phyloP scores from a whole-genome alignment of 1,139 yeast genomes.

The Tardiomyces blankii region DNA sequence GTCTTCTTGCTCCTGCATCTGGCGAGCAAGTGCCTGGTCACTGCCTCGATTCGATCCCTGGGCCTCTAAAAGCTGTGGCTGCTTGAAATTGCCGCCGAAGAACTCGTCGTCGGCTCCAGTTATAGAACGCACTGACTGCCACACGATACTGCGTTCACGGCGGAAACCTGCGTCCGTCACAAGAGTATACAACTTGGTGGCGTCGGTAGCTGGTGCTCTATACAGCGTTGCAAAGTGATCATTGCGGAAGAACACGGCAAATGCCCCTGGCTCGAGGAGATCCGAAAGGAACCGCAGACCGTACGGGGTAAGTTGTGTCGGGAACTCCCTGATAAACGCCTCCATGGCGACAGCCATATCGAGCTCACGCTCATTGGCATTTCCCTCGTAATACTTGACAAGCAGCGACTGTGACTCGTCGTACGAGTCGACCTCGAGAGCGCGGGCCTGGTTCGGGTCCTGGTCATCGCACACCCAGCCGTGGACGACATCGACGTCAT shows the following conservation, averaged over 20 bases:
- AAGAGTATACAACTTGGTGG: constrained; percentile 41
- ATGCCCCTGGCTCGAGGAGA: constrained; percentile 35
- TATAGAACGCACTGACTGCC: constrained; percentile 65
- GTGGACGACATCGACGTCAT: constrained; percentile 36
- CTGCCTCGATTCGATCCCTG: constrained; percentile 1
- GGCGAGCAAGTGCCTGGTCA: constrained; percentile 39
- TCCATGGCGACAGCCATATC: constrained; percentile 12
- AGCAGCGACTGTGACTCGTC: constrained; percentile 35
- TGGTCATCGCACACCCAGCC: constrained; percentile 38
- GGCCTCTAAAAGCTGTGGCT: not conserved
- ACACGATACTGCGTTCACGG: constrained; percentile 39
- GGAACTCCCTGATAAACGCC: constrained; percentile 40
- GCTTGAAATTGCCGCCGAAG: constrained; percentile 39
- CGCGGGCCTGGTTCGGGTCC: constrained; percentile 22
- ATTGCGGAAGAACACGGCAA: constrained; percentile 68
- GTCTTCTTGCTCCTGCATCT: constrained; percentile 56
- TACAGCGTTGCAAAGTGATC: constrained; percentile 72
- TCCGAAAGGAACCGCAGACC: constrained; percentile 41
- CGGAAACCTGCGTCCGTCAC: constrained; percentile 65
- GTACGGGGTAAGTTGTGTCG: constrained; percentile 57
- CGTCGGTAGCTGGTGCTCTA: constrained; percentile 29
- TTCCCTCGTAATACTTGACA: constrained; percentile 22
- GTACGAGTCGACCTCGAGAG: constrained; percentile 31
- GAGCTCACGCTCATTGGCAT: not conserved
- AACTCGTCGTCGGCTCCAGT: constrained; percentile 58